Percentiles rank a stretch among this genome's conserved stretches.
Conservation (phyloP, 2,329 filamentous ascomycete species). For the Fusarium gaditjirri region DNA sequence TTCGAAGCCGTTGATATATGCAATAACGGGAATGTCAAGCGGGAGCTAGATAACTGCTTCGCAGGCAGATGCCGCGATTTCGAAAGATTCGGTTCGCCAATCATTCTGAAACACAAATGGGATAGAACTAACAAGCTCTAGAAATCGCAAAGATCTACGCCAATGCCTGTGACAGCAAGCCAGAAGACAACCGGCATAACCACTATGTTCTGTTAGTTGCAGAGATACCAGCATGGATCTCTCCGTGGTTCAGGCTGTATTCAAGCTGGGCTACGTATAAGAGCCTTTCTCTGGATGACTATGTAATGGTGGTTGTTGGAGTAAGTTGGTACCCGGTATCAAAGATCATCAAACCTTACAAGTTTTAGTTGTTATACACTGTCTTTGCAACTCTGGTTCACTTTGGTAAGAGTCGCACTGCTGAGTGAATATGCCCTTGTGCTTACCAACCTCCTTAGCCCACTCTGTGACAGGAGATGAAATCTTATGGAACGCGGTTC, state of each 20-base stretch:
- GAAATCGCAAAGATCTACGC: slow-evolving; percentile 48
- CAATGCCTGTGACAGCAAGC: slow-evolving; percentile 47
- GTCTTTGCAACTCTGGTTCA: slow-evolving; percentile 27
- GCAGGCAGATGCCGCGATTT: slow-evolving; percentile 25
- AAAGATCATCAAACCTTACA: not conserved
- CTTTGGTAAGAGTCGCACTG: slow-evolving; percentile 4
- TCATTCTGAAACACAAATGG: not conserved
- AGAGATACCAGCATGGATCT: slow-evolving; percentile 50
- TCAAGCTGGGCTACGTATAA: slow-evolving; percentile 48
- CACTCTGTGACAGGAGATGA: slow-evolving; percentile 4
- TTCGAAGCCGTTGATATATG: slow-evolving; percentile 27
- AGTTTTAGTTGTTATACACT: slow-evolving; percentile 40
- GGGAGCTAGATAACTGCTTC: slow-evolving; percentile 25
- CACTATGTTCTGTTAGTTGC: slow-evolving; percentile 51
- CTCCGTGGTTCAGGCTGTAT: slow-evolving; percentile 52
- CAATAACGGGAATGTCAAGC: not conserved
- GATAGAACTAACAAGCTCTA: slow-evolving; percentile 23
- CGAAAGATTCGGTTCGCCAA: slow-evolving; percentile 35
- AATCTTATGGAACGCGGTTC: slow-evolving; percentile 2
- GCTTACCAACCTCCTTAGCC: slow-evolving; percentile 16
- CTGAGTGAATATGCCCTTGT: not conserved
- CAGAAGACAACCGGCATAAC: slow-evolving; percentile 45
- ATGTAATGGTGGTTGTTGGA: slow-evolving; percentile 50
- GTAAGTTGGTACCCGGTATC: slow-evolving; percentile 36
- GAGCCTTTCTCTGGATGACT: slow-evolving; percentile 53